A percentile compares a stretch with the other conserved stretches of the same genome.
Conservation (phyloP, 805 yeast species). For the Suhomyces kilbournensis region DNA sequence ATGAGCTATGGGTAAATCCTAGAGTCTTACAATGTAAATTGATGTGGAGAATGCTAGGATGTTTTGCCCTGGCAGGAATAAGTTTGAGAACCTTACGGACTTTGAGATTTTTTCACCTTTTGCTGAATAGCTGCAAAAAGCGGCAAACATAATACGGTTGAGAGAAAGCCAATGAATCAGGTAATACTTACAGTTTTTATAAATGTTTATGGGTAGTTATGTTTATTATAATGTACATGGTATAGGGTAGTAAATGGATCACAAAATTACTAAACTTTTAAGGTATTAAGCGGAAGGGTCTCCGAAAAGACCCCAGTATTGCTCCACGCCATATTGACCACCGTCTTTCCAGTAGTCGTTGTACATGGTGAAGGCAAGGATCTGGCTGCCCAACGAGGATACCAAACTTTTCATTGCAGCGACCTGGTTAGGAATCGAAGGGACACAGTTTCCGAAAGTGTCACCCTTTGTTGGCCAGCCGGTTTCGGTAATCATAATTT, state of each 20-base stretch:
- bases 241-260: neutral
- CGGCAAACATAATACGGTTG: too few relatives aligned
- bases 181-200: too few relatives aligned
- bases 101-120: neutral
- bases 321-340: conserved; percentile 57
- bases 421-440: conserved; percentile 51
- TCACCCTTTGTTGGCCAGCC: conserved; percentile 71
- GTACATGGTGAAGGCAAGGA: conserved; percentile 57
- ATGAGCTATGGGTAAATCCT: neutral
- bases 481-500: conserved; percentile 56
- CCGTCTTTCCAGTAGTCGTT: conserved; percentile 63
- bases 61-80: too few relatives aligned
- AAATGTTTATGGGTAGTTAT: neutral
- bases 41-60: neutral
- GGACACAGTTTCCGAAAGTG: conserved; percentile 53
- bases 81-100: too few relatives aligned
- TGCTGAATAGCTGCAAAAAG: neutral
- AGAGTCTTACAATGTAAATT: neutral
- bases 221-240: neutral
- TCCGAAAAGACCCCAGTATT: conserved; percentile 55
- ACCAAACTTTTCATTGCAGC: conserved; percentile 51
- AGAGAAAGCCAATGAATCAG: too few relatives aligned
- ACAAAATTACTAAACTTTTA: neutral
- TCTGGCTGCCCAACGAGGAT: conserved; percentile 44
- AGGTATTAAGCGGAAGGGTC: conserved; percentile 8